Base-by-base conservation (phyloP, 495 filamentous ascomycete species). In the Aspergillus steynii region DNA sequence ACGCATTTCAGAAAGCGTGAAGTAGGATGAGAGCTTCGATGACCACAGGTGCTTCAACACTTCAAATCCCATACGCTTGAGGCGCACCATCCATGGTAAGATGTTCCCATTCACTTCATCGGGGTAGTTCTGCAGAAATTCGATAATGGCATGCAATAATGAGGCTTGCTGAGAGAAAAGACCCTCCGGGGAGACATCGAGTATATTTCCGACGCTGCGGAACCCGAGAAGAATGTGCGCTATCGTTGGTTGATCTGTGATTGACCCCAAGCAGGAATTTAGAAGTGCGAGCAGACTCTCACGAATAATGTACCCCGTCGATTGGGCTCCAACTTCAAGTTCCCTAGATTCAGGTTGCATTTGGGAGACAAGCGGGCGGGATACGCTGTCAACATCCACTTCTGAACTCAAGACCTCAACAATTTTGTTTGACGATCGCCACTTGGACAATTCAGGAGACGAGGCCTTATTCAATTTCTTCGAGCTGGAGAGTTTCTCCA, bases 211-310 rank as follows among this genome's bases (percentile, higher is more conserved):
- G 28, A 85, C 82, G 65, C 91, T 93, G 32, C 81, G 79, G 69
- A 99, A 97, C 0, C 95, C 95, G 26, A 99, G 88, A 25, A 99
- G 75, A 49, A 95, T 80, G 73, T 99, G 95, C 3, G 94, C 93
- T 51, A 98, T 85, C 15, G 87, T 94, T 4, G 94, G 92, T 50
- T 82, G 75, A 65, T 88, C 84, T 29, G 88, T 85, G 29, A 87
- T 84, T 20, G 87, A 83, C 47, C 80, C 81, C 8, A 99, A 74
- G 69, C 90, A 93, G 62, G 83, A 85, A 67, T 91, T 88, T 29
- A 99, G 80, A 61, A 97, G 91, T 47, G 89, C 87, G 9, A 98
- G 81, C 29, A 97, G 85, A 58, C 85, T 84, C 57, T 88, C 72
- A 69, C 96, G 93, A 69, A 92, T 88, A 29, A 85, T 72, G 74